These are phyloP conservation scores for Metarhizium sp. DNA, from an alignment of 2,329 filamentous ascomycete genomes.

Conservation along the genomic window DNA sequence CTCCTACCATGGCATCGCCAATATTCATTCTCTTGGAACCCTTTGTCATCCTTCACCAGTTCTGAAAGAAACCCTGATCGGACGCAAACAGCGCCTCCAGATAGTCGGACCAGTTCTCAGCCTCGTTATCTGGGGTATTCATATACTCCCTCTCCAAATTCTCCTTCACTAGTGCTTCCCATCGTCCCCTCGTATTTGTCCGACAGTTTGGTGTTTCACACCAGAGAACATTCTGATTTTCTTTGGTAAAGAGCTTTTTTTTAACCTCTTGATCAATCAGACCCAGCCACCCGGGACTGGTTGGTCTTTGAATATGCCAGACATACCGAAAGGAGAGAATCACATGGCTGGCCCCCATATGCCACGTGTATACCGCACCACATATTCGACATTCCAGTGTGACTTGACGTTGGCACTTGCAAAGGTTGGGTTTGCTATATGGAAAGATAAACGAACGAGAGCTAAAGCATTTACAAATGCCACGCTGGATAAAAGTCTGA, in stretches of 20 bases:
- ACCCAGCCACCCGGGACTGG: not conserved
- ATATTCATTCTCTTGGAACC: no score
- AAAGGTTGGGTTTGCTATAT: not conserved
- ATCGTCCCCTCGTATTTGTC: not conserved
- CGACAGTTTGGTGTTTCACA: not conserved
- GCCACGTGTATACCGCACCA: slow-evolving; percentile 1
- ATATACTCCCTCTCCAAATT: not conserved
- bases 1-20: no score
- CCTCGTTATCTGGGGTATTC: not conserved
- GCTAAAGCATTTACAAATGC: not conserved
- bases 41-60: no score
- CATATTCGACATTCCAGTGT: slow-evolving; percentile 1
- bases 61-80: no score
- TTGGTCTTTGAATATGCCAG: not conserved
- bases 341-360: fast-evolving
- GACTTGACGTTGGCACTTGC: not conserved
- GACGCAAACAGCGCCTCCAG: no score
- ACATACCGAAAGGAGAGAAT: not conserved
- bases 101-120: no score
- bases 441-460: no score
- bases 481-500: not conserved
- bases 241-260: not conserved
- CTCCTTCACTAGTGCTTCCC: slow-evolving; percentile 2
- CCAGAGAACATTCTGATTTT: slow-evolving; percentile 2
- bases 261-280: not conserved